These are phyloP conservation scores for Puccinia triticina DNA, from an alignment of 1,284 basidiomycete species.

Conservation along the genomic window DNA sequence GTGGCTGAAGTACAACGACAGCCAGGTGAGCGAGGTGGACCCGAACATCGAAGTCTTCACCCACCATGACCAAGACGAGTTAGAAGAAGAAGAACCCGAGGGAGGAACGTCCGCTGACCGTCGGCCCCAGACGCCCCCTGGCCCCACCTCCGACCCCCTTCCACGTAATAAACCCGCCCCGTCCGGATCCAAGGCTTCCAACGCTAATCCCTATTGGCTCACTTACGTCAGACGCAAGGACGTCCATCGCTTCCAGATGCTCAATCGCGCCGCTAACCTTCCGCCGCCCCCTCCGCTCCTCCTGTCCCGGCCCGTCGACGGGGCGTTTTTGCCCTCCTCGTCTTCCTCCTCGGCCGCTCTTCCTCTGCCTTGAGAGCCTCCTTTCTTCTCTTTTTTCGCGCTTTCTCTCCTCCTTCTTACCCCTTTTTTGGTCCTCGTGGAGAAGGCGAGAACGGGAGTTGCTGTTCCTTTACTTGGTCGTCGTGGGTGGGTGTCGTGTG, in stretches of 20 bases:
- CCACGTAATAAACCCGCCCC: too few relatives aligned
- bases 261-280: background rate
- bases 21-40: constrained; percentile 37
- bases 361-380: too few relatives aligned
- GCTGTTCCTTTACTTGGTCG: background rate
- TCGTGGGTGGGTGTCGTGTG: too few relatives aligned
- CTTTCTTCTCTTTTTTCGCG: background rate
- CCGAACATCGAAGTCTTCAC: constrained; percentile 16
- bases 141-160: too few relatives aligned
- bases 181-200: background rate
- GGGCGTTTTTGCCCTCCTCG: too few relatives aligned
- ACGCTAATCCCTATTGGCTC: constrained; percentile 42
- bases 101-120: too few relatives aligned
- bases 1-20: constrained; percentile 76
- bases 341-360: too few relatives aligned
- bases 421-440: too few relatives aligned
- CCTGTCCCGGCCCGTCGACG: too few relatives aligned
- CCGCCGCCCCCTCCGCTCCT: background rate
- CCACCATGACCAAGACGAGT: background rate
- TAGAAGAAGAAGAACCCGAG: background rate
- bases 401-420: background rate
- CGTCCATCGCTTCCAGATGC: constrained; percentile 30
- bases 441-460: too few relatives aligned
- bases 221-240: constrained; percentile 24
- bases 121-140: too few relatives aligned